Evolutionary conservation across 2,329 filamentous ascomycete genomes (phyloP).

Genomic region (Tympanopsis confertula): DNA sequence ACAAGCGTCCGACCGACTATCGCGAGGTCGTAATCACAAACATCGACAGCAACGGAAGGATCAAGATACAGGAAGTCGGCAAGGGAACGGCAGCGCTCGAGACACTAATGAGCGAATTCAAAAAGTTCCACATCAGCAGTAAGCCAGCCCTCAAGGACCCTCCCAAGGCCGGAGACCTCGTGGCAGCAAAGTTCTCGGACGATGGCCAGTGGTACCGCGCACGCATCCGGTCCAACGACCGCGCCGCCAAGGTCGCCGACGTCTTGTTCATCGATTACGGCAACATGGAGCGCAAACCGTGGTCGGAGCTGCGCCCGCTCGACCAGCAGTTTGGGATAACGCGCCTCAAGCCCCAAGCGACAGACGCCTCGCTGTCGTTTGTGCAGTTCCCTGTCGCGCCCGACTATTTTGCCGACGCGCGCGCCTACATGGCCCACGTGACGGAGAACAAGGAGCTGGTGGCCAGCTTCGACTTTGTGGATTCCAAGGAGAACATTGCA

Average conservation of each 20-base stretch:
- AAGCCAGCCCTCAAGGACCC: slow-evolving; percentile 59
- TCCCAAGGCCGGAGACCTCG: slow-evolving; percentile 82
- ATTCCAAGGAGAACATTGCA: slow-evolving; percentile 65
- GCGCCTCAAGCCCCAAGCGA: slow-evolving; percentile 76
- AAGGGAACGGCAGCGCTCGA: slow-evolving; percentile 75
- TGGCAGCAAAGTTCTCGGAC: slow-evolving; percentile 79
- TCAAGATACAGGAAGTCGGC: slow-evolving; percentile 88
- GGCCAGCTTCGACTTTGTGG: slow-evolving; percentile 79
- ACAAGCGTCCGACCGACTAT: slow-evolving; percentile 70
- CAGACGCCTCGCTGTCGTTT: slow-evolving; percentile 78
- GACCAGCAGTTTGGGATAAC: slow-evolving; percentile 69
- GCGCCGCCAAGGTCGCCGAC: slow-evolving; percentile 76
- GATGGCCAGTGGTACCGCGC: slow-evolving; percentile 94
- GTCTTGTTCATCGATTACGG: slow-evolving; percentile 94
- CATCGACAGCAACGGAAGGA: slow-evolving; percentile 66
- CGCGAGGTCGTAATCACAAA: slow-evolving; percentile 88
- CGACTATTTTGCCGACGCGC: slow-evolving; percentile 75
- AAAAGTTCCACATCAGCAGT: slow-evolving; percentile 83
- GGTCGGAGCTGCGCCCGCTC: slow-evolving; percentile 73
- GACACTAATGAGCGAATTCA: slow-evolving; percentile 81
- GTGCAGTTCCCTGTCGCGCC: slow-evolving; percentile 72
- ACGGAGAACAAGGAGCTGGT: slow-evolving; percentile 71
- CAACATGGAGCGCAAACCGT: slow-evolving; percentile 80
- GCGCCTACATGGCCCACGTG: slow-evolving; percentile 62
- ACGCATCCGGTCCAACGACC: slow-evolving; percentile 82